Conservation (phyloP, 2,329 filamentous ascomycete species). For the Cryphonectria radicalis region DNA sequence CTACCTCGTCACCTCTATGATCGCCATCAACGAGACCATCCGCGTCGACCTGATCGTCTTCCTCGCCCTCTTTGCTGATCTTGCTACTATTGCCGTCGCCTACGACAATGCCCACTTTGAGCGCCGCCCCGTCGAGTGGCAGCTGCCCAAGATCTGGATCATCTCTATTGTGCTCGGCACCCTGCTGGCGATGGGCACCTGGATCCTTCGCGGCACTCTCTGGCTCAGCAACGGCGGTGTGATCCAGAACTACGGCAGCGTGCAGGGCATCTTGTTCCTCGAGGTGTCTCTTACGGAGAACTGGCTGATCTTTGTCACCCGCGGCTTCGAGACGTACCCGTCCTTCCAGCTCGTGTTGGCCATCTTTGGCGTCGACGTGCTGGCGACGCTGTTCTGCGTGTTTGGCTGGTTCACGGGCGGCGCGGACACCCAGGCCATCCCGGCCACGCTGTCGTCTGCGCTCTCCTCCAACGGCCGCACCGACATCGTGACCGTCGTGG, state of each 20-base stretch:
- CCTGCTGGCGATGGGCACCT: conserved; percentile 71
- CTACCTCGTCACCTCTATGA: conserved; percentile 77
- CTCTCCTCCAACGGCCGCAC: conserved; percentile 47
- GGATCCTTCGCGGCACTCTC: conserved; percentile 72
- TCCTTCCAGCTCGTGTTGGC: conserved; percentile 74
- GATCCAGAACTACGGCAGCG: conserved; percentile 73
- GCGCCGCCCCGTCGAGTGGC: conserved; percentile 76
- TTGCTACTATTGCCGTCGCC: conserved; percentile 77
- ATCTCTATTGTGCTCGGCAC: conserved; percentile 72
- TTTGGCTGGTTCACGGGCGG: conserved; percentile 73
- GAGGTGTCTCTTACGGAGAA: conserved; percentile 75
- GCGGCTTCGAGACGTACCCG: conserved; percentile 72
- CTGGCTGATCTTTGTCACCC: conserved; percentile 79
- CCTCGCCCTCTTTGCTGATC: conserved; percentile 78
- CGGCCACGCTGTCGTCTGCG: conserved; percentile 40
- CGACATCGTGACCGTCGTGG: conserved; percentile 64
- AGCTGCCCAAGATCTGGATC: conserved; percentile 81
- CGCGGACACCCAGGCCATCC: conserved; percentile 41
- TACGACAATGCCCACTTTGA: conserved; percentile 82
- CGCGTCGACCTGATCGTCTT: conserved; percentile 76
- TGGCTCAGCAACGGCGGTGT: conserved; percentile 73
- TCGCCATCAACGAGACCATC: conserved; percentile 79
- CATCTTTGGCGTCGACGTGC: conserved; percentile 71
- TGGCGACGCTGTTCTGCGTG: conserved; percentile 74
- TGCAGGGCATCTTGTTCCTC: conserved; percentile 76